Evolutionary conservation across 75 land plant species (phyloP).

Genomic region (Cunninghamia lanceolata): DNA sequence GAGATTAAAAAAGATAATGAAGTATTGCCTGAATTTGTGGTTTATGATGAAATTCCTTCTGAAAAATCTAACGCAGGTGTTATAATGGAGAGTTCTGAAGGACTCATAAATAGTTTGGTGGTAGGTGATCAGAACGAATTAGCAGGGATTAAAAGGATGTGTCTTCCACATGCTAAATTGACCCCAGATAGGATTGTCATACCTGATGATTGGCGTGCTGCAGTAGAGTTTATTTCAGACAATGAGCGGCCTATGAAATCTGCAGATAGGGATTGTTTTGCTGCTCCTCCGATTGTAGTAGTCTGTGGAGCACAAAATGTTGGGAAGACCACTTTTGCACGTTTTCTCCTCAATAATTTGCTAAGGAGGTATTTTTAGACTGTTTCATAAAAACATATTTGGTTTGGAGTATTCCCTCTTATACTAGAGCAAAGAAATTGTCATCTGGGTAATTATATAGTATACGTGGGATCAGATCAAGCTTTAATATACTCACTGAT

Average conservation of each 20-base stretch:
- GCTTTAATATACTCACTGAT: background rate
- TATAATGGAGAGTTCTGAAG: background rate
- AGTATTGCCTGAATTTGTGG: slow-evolving; percentile 1
- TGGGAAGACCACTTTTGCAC: slow-evolving; percentile 92
- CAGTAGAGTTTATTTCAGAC: slow-evolving; percentile 36
- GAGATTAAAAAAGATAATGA: background rate
- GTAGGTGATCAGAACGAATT: background rate
- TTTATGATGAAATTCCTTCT: background rate
- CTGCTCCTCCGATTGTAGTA: slow-evolving; percentile 41
- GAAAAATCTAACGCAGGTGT: background rate
- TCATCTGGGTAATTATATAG: background rate
- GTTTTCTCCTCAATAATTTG: slow-evolving; percentile 70
- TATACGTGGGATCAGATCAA: background rate
- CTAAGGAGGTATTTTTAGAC: slow-evolving; percentile 30
- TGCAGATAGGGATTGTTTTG: slow-evolving; percentile 13
- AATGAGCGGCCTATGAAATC: background rate
- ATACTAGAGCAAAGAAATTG: background rate
- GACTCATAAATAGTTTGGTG: background rate
- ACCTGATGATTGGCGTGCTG: slow-evolving; percentile 52
- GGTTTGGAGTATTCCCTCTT: background rate
- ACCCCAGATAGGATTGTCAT: slow-evolving; percentile 27
- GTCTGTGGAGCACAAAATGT: slow-evolving; percentile 80
- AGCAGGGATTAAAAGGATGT: slow-evolving; percentile 15
- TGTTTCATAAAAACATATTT: background rate
- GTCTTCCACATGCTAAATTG: slow-evolving; percentile 12